Evolutionary conservation across 345 rosid species (phyloP).

Genomic region (Dimocarpus longan): DNA sequence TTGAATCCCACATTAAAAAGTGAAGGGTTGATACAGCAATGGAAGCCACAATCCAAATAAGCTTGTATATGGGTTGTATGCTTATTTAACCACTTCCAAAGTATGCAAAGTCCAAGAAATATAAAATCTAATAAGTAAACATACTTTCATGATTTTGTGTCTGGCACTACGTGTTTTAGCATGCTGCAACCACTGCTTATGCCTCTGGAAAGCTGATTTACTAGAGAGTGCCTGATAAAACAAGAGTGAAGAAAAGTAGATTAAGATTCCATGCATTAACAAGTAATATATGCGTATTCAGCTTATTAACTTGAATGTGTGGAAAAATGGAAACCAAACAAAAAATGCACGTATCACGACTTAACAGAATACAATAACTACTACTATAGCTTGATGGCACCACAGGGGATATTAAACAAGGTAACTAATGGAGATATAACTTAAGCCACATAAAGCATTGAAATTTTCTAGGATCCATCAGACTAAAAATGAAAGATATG

Average conservation of each 20-base stretch:
- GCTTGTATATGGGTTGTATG: not conserved
- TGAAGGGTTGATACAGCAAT: not conserved
- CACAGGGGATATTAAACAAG: not conserved
- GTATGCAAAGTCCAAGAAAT: not conserved
- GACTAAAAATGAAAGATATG: not conserved
- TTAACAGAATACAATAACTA: not conserved
- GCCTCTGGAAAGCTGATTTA: conserved; percentile 88
- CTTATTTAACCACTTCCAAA: not conserved
- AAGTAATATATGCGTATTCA: not conserved
- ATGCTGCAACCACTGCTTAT: conserved; percentile 86
- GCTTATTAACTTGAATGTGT: conserved; percentile 13
- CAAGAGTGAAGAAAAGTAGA: conserved; percentile 7
- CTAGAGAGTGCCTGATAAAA: conserved; percentile 80
- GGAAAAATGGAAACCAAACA: not conserved
- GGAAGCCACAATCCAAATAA: not conserved
- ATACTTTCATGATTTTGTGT: conserved; percentile 92
- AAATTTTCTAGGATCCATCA: not conserved
- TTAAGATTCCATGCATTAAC: not conserved
- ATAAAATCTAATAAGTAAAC: conserved; percentile 14
- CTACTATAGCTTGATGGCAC: not conserved
- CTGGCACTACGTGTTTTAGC: conserved; percentile 96
- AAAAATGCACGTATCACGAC: not conserved
- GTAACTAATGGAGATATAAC: not conserved
- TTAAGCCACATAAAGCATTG: not conserved
- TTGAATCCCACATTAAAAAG: not conserved